Percentiles rank a stretch among this genome's conserved stretches.
phyloP scores from a whole-genome alignment of 2,329 filamentous ascomycete genomes.

The Ophiostoma pallidulum region DNA sequence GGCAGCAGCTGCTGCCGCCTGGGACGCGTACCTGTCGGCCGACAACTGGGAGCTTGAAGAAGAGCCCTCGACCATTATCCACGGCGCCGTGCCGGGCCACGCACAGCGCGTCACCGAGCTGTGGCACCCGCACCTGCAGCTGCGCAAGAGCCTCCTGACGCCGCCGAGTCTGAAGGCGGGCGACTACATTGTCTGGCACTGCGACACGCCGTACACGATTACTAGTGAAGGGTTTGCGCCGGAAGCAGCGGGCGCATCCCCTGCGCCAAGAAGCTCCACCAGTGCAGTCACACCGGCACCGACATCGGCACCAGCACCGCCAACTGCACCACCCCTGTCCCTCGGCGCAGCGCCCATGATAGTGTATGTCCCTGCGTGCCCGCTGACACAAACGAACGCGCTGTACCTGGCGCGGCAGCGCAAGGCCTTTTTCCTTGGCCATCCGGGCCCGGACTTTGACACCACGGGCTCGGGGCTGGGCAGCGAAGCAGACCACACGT shows the following conservation, averaged over 20 bases:
- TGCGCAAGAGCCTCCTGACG: conserved; percentile 45
- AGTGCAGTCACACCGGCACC: too few relatives aligned
- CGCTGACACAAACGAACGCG: conserved; percentile 48
- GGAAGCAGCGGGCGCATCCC: conserved; percentile 16
- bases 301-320: too few relatives aligned
- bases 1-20: conserved; percentile 17
- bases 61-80: conserved; percentile 46
- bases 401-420: conserved; percentile 48
- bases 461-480: conserved; percentile 40
- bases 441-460: conserved; percentile 47
- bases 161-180: conserved; percentile 44
- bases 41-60: conserved; percentile 36
- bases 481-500: conserved; percentile 41
- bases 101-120: conserved; percentile 48
- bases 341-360: conserved; percentile 39
- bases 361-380: conserved; percentile 46
- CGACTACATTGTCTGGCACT: conserved; percentile 52
- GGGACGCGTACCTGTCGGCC: conserved; percentile 42
- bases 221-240: conserved; percentile 32
- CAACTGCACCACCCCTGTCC: too few relatives aligned
- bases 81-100: conserved; percentile 48
- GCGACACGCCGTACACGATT: conserved; percentile 48
- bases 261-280: conserved; percentile 14
- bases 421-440: conserved; percentile 46
- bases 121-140: conserved; percentile 48